Conservation (phyloP, 2,329 filamentous ascomycete genomes). For the Dactylellina drechsleri region DNA sequence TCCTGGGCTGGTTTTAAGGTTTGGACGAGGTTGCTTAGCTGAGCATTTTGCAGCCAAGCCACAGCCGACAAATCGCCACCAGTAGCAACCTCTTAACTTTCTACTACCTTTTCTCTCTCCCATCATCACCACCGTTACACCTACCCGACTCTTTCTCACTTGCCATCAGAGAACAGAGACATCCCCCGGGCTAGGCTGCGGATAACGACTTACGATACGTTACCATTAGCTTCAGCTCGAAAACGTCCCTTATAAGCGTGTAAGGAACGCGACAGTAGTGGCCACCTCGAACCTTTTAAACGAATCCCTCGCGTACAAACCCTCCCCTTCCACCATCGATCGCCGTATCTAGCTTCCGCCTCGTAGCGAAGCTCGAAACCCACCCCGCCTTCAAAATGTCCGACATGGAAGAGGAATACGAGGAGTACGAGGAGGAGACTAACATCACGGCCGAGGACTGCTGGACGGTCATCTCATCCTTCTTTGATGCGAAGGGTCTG, state of each 20-base stretch:
- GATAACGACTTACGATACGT: slow-evolving; percentile 13
- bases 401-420: slow-evolving; percentile 53
- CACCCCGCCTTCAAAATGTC: slow-evolving; percentile 30
- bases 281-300: slow-evolving; percentile 9
- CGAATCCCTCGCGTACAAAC: slow-evolving; percentile 30
- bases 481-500: slow-evolving; percentile 94
- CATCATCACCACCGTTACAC: slow-evolving; percentile 2
- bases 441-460: slow-evolving; percentile 95
- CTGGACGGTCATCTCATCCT: slow-evolving; percentile 96
- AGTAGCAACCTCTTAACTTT: slow-evolving; percentile 20
- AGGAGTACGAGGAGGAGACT: slow-evolving; percentile 53
- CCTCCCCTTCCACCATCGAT: slow-evolving; percentile 9
- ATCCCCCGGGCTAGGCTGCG: neutral
- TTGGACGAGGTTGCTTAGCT: slow-evolving; percentile 44
- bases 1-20: slow-evolving; percentile 10
- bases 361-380: slow-evolving; percentile 2
- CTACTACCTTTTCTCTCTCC: slow-evolving; percentile 33
- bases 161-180: slow-evolving; percentile 16
- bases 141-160: neutral
- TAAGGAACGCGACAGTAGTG: slow-evolving; percentile 39
- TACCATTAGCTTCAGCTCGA: neutral
- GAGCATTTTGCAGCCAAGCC: slow-evolving; percentile 35
- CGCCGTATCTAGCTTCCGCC: neutral
- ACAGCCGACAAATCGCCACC: slow-evolving; percentile 36
- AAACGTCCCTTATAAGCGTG: neutral